Evolutionary conservation across 164 flowering plant species (phyloP).

Genomic region (Platanus orientalis): DNA sequence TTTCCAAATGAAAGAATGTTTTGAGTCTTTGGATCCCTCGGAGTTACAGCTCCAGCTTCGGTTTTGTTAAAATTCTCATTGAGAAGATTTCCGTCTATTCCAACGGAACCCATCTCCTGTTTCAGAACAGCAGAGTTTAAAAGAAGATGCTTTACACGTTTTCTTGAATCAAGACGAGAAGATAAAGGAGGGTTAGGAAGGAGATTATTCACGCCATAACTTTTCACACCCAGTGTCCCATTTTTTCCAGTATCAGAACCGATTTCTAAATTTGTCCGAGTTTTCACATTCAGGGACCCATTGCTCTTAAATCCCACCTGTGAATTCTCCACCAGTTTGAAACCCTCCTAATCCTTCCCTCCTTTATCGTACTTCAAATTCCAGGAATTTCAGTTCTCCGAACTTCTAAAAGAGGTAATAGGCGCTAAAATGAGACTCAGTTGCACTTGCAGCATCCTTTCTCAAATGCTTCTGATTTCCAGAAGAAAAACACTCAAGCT

Average conservation of each 20-base stretch:
- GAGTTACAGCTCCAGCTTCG: background rate
- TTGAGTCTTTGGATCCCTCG: background rate
- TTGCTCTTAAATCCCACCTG: too few species aligned
- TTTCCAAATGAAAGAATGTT: conserved; percentile 14
- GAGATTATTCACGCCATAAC: too few species aligned
- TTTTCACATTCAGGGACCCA: conserved; percentile 1
- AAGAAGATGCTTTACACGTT: conserved; percentile 3
- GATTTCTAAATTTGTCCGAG: too few species aligned
- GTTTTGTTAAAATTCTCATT: conserved; percentile 5
- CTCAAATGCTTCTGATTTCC: conserved; percentile 8
- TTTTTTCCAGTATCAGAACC: too few species aligned
- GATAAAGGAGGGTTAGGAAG: too few species aligned
- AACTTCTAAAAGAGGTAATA: background rate
- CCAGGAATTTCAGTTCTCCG: background rate
- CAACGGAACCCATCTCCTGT: conserved; percentile 5
- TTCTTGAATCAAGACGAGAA: conserved; percentile 5
- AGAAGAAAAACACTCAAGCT: background rate
- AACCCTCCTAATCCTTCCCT: background rate
- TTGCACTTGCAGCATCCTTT: background rate
- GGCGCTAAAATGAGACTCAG: background rate
- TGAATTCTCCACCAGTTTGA: too few species aligned
- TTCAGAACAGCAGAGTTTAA: conserved; percentile 8
- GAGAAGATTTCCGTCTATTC: background rate
- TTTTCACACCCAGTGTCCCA: too few species aligned
- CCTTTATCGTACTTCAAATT: conserved; percentile 6